These are phyloP conservation scores for Persicaria maculosa DNA, from an alignment of 148 eudicot species.

Conservation along the genomic window DNA sequence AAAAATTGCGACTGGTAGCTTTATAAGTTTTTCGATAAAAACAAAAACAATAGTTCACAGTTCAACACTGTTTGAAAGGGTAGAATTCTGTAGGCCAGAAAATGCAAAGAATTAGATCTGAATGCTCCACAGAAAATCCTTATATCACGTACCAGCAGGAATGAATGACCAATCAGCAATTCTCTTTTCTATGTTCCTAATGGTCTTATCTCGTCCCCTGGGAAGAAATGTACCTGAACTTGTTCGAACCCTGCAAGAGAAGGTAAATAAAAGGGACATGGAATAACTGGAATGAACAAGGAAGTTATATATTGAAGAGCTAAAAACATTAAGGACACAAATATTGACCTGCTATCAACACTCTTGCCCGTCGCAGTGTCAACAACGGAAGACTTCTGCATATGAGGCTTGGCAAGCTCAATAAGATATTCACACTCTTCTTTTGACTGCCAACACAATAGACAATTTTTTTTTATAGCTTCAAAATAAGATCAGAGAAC, in stretches of 20 bases:
- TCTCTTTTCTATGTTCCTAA: constrained; percentile 20
- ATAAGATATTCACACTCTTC: constrained; percentile 89
- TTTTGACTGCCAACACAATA: constrained; percentile 40
- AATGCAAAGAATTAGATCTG: not conserved
- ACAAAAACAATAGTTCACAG: not conserved
- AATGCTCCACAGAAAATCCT: not conserved
- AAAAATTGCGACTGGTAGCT: no score
- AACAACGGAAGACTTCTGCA: constrained; percentile 85
- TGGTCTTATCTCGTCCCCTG: constrained; percentile 18
- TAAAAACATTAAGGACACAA: constrained; percentile 3
- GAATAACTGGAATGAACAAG: not conserved
- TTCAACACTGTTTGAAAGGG: not conserved
- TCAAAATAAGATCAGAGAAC: not conserved
- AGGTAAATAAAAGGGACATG: not conserved
- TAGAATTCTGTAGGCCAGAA: not conserved
- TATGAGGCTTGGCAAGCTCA: constrained; percentile 74
- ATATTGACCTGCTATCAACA: constrained; percentile 66
- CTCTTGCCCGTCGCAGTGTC: constrained; percentile 77
- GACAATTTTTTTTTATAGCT: not conserved
- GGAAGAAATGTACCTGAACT: constrained; percentile 22
- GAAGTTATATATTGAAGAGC: not conserved
- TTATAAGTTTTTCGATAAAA: not conserved
- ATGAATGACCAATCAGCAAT: constrained; percentile 21
- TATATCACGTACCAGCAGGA: constrained; percentile 16
- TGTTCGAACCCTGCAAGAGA: constrained; percentile 18